Percentiles rank a stretch among this genome's conserved stretches.
phyloP scores from a whole-genome alignment of 1,284 basidiomycete species.

The Crepidotus sp. region DNA sequence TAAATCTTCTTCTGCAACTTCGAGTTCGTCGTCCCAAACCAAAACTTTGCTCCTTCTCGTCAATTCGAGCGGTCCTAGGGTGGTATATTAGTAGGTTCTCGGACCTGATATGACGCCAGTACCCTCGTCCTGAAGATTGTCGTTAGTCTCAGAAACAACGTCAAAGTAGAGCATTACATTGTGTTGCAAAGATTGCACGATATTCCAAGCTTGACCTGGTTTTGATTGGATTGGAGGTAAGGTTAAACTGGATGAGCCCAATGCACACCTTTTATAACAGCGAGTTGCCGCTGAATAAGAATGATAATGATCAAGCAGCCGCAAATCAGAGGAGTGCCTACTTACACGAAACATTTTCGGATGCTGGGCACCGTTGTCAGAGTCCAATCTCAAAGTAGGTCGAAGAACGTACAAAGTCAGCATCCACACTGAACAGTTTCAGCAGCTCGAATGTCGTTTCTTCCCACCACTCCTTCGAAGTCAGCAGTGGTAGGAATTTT shows the following conservation, averaged over 20 bases:
- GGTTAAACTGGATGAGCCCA: too few species aligned
- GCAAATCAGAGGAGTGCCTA: conserved; percentile 7
- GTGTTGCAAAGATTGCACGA: conserved; percentile 75
- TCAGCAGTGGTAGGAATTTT: conserved; percentile 76
- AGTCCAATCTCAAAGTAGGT: neutral
- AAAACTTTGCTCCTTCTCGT: conserved; percentile 70
- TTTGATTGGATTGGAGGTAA: too few species aligned
- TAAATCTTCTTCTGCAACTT: conserved; percentile 54
- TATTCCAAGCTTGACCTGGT: conserved; percentile 74
- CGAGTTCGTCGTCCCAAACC: conserved; percentile 80
- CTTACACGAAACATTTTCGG: conserved; percentile 75
- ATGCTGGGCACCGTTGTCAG: conserved; percentile 28
- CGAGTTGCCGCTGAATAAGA: conserved; percentile 84
- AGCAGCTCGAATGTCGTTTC: conserved; percentile 74
- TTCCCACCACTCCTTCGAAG: conserved; percentile 84
- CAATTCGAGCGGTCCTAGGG: conserved; percentile 70
- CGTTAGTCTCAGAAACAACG: conserved; percentile 5
- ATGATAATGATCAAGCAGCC: too few species aligned
- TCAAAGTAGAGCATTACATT: conserved; percentile 38
- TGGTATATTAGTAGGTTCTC: conserved; percentile 7
- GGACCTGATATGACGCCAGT: conserved; percentile 7
- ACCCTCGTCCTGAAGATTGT: conserved; percentile 52
- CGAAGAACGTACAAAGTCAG: conserved; percentile 46
- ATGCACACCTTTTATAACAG: conserved; percentile 70
- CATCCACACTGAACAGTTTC: conserved; percentile 72